A percentile compares a stretch with the other conserved stretches of the same genome.
Evolutionary conservation across 805 yeast genomes (phyloP).

Genomic region (Yamadazyma nakazawae): DNA sequence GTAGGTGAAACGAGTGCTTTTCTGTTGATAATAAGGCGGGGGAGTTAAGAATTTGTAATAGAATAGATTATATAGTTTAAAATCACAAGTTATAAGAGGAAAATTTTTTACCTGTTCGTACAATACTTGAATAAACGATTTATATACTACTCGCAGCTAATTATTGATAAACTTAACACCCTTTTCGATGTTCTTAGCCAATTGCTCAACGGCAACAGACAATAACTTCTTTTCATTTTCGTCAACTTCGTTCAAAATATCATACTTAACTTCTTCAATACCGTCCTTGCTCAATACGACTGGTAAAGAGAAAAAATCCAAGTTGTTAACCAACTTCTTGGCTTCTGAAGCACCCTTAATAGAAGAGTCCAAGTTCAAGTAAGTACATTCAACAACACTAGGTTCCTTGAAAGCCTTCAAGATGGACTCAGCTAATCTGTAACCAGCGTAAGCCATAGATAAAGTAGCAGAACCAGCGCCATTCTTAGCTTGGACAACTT

Average conservation of each 20-base stretch:
- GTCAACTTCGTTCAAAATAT: slow-evolving; percentile 47
- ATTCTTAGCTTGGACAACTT: slow-evolving; percentile 79
- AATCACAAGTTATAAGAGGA: not conserved
- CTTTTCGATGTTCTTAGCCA: slow-evolving; percentile 54
- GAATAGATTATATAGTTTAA: not conserved
- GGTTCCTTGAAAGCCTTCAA: slow-evolving; percentile 50
- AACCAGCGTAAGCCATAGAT: slow-evolving; percentile 86
- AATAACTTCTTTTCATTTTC: slow-evolving; percentile 55
- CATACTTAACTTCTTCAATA: slow-evolving; percentile 52
- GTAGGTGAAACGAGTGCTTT: not conserved
- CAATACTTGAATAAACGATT: not conserved
- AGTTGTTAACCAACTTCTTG: slow-evolving; percentile 38
- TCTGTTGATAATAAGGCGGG: not conserved
- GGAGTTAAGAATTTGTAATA: not conserved
- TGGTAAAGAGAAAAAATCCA: slow-evolving; percentile 63
- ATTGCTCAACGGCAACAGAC: slow-evolving; percentile 50
- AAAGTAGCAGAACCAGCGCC: slow-evolving; percentile 85
- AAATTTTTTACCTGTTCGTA: not conserved
- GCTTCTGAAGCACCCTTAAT: slow-evolving; percentile 54
- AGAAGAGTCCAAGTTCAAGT: slow-evolving; percentile 47
- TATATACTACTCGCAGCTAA: slow-evolving; percentile 1
- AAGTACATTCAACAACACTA: slow-evolving; percentile 47
- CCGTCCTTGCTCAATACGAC: slow-evolving; percentile 54
- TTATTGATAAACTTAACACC: slow-evolving; percentile 48
- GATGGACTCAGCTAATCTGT: slow-evolving; percentile 66